Evolutionary conservation across 495 filamentous ascomycete species (phyloP).

Genomic region (Margaritispora aquatica): DNA sequence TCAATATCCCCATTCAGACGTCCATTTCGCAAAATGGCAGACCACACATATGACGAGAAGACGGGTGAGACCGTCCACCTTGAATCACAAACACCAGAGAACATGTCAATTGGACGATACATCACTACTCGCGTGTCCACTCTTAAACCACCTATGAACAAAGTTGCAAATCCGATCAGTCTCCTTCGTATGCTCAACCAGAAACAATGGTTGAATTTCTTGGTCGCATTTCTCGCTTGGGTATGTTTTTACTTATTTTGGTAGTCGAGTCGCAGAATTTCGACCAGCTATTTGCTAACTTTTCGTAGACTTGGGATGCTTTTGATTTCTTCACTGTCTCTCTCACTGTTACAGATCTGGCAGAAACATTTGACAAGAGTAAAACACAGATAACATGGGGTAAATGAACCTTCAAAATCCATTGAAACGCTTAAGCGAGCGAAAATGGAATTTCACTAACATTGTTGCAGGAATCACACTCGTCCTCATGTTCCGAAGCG

Average conservation of each 20-base stretch:
- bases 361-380: constrained; percentile 56
- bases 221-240: constrained; percentile 66
- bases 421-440: too few relatives aligned
- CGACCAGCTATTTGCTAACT: constrained; percentile 1
- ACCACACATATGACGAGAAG: constrained; percentile 13
- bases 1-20: too few relatives aligned
- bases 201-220: constrained; percentile 84
- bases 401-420: too few relatives aligned
- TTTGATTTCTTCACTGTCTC: constrained; percentile 93
- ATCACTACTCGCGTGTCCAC: constrained; percentile 63
- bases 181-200: constrained; percentile 61
- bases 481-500: constrained; percentile 72
- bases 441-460: too few relatives aligned
- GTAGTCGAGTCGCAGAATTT: not conserved
- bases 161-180: constrained; percentile 73
- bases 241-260: constrained; percentile 26
- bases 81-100: constrained; percentile 10
- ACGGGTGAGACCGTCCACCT: not conserved
- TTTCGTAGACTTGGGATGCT: constrained; percentile 64
- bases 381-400: constrained; percentile 85
- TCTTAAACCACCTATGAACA: constrained; percentile 68
- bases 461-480: too few relatives aligned
- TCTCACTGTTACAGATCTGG: constrained; percentile 62
- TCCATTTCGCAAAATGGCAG: constrained; percentile 17
- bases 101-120: constrained; percentile 57